Base-by-base conservation (phyloP, 331 rosid species). In the Cydonia oblonga region DNA sequence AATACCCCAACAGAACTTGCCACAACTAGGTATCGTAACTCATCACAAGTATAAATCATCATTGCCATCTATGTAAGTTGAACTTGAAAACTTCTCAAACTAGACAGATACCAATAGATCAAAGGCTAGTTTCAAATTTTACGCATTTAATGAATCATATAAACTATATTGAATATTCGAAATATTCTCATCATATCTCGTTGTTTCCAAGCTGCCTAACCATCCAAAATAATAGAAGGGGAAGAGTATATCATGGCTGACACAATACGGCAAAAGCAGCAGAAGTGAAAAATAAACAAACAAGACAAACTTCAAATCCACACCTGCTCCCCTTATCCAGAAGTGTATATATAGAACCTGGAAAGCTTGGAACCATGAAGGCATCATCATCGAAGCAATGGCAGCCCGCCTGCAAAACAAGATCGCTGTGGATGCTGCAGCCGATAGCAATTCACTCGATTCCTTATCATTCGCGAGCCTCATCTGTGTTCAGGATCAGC, bases 391-490 rank as follows among this genome's bases (percentile, higher is more conserved):
- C 57, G 44, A 79, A 78, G 18, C 90, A 78, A 83, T 85, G 92
- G 84, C 70, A 7, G 66, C 75, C 76, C 38, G 35, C 72, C 78
- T 57, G 69, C 82, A 75, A 79, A 80, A 73, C 57, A 83, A 68
- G 69, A 81, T 44, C 61, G 72, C 76, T 42, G 40, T 75, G 11
- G 68, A 81, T 60, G 73, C 64, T 57, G 87, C 42, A 5, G 71
- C 81, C 35, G 88, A 76, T 25, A 69, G 66, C 78, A 58, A 56
- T 75, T 80, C 86, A 18, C 16, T 68, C 5, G 90, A 83, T 20
- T 90, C 93, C 1, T 82, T 87, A 62, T 88, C 96, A 15, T 92
- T 87, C 64, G 80, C 87, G 32, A 86, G 75, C 70, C 84, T 86
- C 56, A 53, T 87, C 76, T 79, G 86, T 30, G 69, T 82, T 67